Base-by-base conservation (phyloP, 768 basidiomycete species). In the Lactarius pseudohatsudake region DNA sequence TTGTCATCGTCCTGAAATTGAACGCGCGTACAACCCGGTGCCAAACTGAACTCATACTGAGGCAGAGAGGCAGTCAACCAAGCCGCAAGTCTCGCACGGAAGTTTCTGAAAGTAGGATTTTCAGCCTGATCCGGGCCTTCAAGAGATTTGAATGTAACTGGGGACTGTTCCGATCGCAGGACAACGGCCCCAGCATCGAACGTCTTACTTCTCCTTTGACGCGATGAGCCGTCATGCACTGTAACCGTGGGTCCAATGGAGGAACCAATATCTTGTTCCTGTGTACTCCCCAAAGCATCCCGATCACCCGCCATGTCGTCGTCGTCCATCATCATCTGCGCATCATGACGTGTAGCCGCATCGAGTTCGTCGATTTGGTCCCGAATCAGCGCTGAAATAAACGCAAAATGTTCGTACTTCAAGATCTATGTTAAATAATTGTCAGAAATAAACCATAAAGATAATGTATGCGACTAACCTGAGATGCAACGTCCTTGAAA, bases 341-440 rank as follows among this genome's bases (percentile, higher is more conserved):
- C 28, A 28, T 28, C 18, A 18, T 1, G 41, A 32, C 32, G 8
- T 32, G 32, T 6, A 6, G 32, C 32, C 16, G 41, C 41, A 18
- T 18, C 16, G 41, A 43, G 16, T 18, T 57, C 32, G 3, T 65
- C 43, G 9, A 67, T 57, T 13, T 36, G 18, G 16, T 32, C 53
- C 26, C 55, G 36, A 57, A 67, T 65, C 16, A 57, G 40, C 9
- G 18, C 36, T 11, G 65, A 16, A 30, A 63, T 47, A 30, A 64
- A 57, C 13, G 4, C 1, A 6, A 36, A 63, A 36, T 67, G 61
- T 11, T 67, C 63, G 26, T 15, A 26, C 64, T 22, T 41, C 9
- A 67, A 36, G 22, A 67, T 67, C 65, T 67, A 26, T 36, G 32
- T 5, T 32, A 20, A n/a, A 20, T 32, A 58, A 28, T 22, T 28